Base-by-base conservation (phyloP, 2,329 filamentous ascomycete species). In the Tothia fuscella region DNA sequence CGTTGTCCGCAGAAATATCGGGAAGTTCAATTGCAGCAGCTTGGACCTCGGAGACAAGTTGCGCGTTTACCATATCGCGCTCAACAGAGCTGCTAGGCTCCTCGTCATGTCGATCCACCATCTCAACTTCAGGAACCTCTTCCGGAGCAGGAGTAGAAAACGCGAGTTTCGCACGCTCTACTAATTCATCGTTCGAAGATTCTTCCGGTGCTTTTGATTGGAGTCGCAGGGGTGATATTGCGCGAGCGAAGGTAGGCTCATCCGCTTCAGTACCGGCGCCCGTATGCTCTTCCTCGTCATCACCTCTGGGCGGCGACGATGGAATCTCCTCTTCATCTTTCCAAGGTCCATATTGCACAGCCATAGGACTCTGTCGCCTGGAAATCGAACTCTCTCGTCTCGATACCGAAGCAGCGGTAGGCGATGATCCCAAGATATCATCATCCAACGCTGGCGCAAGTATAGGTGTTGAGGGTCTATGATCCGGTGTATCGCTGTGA, bases 381-480 rank as follows among this genome's bases (percentile, higher is more conserved):
- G 17, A 16, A 28, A 25, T 12, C n/a, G 20, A 13, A 6, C 6
- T 14, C 12, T 14, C 17, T 10, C 35, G 35, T n/a, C 35, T 21
- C 17, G 22, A 25, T 25, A 25, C 35, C 13, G 35, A 37, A 4
- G 35, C 25, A 37, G 28, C 35, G n/a, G 28, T 37, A 6, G 35
- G 35, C n/a, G 35, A 37, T 12, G 35, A 37, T 3, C 22, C 22
- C n/a, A 37, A n/a, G 22, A 25, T 37, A 7, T 37, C 35, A 13
- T 37, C 35, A n/a, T 37, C 35, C n/a, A 24, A 16, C 28, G 22
- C 35, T 25, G 35, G 22, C 22, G 35, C 35, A 17, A 37, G 17
- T 6, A 28, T 17, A 12, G 35, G 35, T 17, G 35, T 37, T 5
- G 35, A 37, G 28, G 35, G 35, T 13, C 25, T 17, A n/a, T 37